Conservation (phyloP, 2,329 filamentous ascomycete species). For the Clonostachys sp. region DNA sequence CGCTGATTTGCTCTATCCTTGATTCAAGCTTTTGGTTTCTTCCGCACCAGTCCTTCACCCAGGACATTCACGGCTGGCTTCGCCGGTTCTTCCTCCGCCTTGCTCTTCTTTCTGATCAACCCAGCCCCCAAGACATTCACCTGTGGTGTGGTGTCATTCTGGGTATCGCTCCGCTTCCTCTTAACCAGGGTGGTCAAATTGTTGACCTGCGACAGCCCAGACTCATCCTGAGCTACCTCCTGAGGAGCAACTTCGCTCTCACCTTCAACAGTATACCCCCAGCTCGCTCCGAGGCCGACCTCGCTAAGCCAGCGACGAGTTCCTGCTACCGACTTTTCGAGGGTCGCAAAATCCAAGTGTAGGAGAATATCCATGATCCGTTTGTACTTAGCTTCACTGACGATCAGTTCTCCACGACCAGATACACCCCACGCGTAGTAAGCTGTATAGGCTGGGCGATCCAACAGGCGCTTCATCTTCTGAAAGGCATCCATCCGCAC, state of each 20-base stretch:
- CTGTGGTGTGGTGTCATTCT: constrained; percentile 2
- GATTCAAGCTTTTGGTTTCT: constrained; percentile 44
- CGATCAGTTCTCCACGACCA: constrained; percentile 58
- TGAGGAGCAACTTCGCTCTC: constrained; percentile 17
- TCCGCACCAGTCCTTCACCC: constrained; percentile 42
- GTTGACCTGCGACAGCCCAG: constrained; percentile 24
- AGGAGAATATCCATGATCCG: constrained; percentile 66
- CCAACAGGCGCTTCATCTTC: constrained; percentile 22
- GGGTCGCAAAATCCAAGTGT: constrained; percentile 67
- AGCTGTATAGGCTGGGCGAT: constrained; percentile 44
- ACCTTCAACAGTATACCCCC: constrained; percentile 48
- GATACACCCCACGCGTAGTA: constrained; percentile 63
- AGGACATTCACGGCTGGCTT: constrained; percentile 38
- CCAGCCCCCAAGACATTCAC: constrained; percentile 44
- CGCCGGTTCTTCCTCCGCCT: constrained; percentile 16
- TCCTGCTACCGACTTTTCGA: constrained; percentile 58
- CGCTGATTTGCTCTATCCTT: background rate
- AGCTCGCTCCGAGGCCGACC: constrained; percentile 45
- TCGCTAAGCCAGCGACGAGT: constrained; percentile 69
- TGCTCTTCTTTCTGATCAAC: constrained; percentile 54
- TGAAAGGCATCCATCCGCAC: too few species aligned
- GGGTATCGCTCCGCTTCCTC: constrained; percentile 27
- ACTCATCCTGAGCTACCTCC: background rate
- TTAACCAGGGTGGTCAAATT: constrained; percentile 45
- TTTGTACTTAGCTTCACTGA: constrained; percentile 62